A percentile compares a stretch with the other conserved stretches of the same genome.
These are phyloP conservation scores for Cyanidioschyzon merolae DNA, from an alignment of 23 red algal species.

Conservation along the genomic window DNA sequence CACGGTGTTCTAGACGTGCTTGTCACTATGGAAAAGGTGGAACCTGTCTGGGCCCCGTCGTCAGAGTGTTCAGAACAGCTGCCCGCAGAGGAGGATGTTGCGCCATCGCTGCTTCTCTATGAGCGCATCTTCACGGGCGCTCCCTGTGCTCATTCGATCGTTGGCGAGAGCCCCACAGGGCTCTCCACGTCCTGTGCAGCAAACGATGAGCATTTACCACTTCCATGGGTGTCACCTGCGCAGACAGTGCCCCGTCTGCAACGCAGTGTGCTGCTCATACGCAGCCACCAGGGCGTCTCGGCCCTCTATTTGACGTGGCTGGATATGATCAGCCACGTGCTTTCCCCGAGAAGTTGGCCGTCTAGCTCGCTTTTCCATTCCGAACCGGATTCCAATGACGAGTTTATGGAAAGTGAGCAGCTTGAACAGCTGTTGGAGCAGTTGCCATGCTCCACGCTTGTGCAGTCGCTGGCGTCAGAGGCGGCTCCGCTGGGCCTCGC, in stretches of 20 bases:
- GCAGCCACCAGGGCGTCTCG: background rate
- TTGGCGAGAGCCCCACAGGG: background rate
- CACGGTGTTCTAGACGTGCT: background rate
- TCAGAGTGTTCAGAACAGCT: background rate
- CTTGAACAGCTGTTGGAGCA: background rate
- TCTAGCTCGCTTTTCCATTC: background rate
- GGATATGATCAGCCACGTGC: background rate
- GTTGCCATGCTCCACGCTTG: background rate
- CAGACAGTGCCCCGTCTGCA: background rate
- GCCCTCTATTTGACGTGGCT: background rate
- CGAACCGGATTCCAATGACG: background rate
- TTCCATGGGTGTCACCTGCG: background rate
- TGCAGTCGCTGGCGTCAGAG: background rate
- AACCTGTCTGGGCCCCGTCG: background rate
- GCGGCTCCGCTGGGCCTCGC: background rate
- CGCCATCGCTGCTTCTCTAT: background rate
- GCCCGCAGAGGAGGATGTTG: slow-evolving; percentile 2
- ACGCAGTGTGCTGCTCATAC: background rate
- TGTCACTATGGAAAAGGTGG: background rate
- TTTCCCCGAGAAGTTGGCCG: background rate
- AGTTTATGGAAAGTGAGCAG: background rate
- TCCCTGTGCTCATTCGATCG: background rate
- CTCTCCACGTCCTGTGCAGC: background rate
- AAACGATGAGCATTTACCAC: background rate
- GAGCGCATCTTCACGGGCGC: background rate